Evolutionary conservation across 768 basidiomycete species (phyloP), one percentile per base, ranked within the genome.

Genomic region (Fibroporia radiculosa): DNA sequence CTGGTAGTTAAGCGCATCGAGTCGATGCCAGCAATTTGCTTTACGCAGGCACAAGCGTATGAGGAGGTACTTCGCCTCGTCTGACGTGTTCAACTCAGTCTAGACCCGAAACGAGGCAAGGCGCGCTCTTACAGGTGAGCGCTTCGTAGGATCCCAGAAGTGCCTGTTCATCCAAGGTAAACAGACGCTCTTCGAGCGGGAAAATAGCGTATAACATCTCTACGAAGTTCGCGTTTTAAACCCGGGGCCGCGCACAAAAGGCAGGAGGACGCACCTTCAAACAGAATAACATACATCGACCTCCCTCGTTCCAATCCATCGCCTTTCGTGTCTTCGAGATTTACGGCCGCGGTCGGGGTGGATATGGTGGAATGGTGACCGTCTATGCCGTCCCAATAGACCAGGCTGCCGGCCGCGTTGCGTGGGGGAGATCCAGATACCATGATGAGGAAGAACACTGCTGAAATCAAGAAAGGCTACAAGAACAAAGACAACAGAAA

Each of bases 31-130:
- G 51, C 70, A 68, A 45, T 67, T 70, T 23, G 66, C 67, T 51
- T 79, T 80, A 40, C 83, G 74, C 6, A 83, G 66, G n/a, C 77
- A 66, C 7, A 86, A 64, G 18, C 81, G 74, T 14, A 77, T 69
- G 49, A 84, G 69, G 13, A 86, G 73, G 58, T 82, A 84, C 22
- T 73, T 68, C 2, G 80, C 53, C 3, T 29, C 14, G 19, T 47
- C 52, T 55, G 28, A 13, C 16, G 19, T n/a, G n/a, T 5, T 0
- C 16, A 11, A 11, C n/a, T 42, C 32, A 35, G n/a, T 25, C 7
- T 13, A 13, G 23, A 37, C n/a, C 14, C 16, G 10, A 18, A 31
- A 34, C 3, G 11, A 25, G 16, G 10, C 11, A 44, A 13, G 26
- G 36, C 19, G 29, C 35, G 35, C 18, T 65, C 80, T 49, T 51